phyloP scores from a whole-genome alignment of 768 basidiomycete species.

The Xanthoconium purpureum region DNA sequence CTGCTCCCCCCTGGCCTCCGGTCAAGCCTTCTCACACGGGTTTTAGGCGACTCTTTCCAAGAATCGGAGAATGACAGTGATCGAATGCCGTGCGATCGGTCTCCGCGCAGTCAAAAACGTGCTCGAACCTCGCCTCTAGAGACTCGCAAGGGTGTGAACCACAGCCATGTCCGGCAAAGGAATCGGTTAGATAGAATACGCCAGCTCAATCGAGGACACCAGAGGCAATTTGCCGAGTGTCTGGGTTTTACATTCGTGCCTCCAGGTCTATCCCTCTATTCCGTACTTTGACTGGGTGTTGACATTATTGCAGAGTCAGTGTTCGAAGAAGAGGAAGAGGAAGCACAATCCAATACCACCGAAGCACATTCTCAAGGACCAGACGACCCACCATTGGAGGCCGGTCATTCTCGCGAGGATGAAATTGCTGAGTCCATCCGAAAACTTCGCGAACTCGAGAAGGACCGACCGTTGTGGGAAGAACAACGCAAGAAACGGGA shows the following conservation, averaged over 20 bases:
- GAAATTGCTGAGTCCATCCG: conserved; percentile 61
- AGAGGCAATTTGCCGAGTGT: conserved; percentile 41
- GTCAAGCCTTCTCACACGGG: neutral
- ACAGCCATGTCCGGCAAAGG: conserved; percentile 39
- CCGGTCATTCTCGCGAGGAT: conserved; percentile 39
- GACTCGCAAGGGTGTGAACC: conserved; percentile 37
- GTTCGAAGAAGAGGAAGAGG: conserved; percentile 13
- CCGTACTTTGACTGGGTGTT: neutral
- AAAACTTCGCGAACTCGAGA: conserved; percentile 66
- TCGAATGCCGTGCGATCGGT: conserved; percentile 30
- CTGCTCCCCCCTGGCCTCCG: neutral
- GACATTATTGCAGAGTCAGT: conserved; percentile 10
- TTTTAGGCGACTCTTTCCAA: conserved; percentile 8
- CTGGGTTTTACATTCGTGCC: conserved; percentile 20
- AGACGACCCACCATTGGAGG: conserved; percentile 18
- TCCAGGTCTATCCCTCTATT: conserved; percentile 18
- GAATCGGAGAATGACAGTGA: conserved; percentile 34
- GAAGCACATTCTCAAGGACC: conserved; percentile 6
- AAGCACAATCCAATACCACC: neutral
- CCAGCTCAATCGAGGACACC: conserved; percentile 35
- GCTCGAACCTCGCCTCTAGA: conserved; percentile 49
- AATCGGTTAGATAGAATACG: conserved; percentile 42
- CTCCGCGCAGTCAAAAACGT: conserved; percentile 39
- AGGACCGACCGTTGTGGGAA: conserved; percentile 62
- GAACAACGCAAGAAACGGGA: conserved; percentile 46